Percentiles rank a stretch among this genome's conserved stretches.
These are phyloP conservation scores for Mycena citricolor DNA, from an alignment of 1,284 basidiomycete species.

Conservation along the genomic window DNA sequence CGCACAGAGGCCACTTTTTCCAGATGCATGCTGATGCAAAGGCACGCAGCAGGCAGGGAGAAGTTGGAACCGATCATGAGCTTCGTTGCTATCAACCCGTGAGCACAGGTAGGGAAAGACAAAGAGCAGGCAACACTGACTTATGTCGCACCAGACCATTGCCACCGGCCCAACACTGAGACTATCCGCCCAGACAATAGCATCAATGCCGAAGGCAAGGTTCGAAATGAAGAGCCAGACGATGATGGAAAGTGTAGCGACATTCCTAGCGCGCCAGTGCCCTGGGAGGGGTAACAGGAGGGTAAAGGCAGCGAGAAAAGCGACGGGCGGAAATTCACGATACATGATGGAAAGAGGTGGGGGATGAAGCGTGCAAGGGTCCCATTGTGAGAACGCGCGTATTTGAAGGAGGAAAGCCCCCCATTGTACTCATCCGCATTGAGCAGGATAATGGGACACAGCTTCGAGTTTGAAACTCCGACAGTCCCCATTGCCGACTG, in stretches of 20 bases:
- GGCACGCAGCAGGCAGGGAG: conserved; percentile 57
- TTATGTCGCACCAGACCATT: conserved; percentile 69
- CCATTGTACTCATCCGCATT: neutral
- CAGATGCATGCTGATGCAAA: conserved; percentile 52
- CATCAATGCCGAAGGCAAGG: conserved; percentile 53
- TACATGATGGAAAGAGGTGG: conserved; percentile 40
- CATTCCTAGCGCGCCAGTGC: conserved; percentile 52
- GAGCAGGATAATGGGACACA: too few species aligned
- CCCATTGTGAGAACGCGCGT: too few species aligned
- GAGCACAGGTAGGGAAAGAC: neutral
- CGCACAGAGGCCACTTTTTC: conserved; percentile 45
- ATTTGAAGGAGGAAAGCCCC: neutral
- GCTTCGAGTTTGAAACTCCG: too few species aligned
- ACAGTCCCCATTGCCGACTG: too few species aligned
- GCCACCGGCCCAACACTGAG: conserved; percentile 39
- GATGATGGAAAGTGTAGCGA: conserved; percentile 56
- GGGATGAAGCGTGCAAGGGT: too few species aligned
- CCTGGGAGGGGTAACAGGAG: conserved; percentile 44
- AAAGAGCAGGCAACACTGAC: conserved; percentile 35
- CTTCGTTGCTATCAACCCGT: conserved; percentile 38
- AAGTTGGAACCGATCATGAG: conserved; percentile 45
- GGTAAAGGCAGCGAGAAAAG: conserved; percentile 47
- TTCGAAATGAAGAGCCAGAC: conserved; percentile 56
- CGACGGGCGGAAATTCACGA: conserved; percentile 44
- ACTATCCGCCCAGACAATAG: conserved; percentile 55